A percentile compares a stretch with the other conserved stretches of the same genome.
Conservation (phyloP, 805 yeast genomes). For the Pichia phayaonensis region DNA sequence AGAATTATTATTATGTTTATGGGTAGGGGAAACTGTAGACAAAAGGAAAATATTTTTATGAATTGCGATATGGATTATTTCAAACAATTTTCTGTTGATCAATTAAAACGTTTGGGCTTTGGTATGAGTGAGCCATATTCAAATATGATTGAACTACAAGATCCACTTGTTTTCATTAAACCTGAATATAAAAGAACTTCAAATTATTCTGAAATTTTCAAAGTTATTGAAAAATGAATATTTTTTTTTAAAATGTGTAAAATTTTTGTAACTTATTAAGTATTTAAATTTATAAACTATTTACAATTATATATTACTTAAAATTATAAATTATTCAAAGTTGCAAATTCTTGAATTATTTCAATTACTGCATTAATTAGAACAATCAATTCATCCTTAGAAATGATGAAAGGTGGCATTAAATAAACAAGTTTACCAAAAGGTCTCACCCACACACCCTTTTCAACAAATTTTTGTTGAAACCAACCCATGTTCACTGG, state of each 20-base stretch:
- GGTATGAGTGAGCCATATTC: slow-evolving; percentile 16
- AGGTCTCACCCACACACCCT: slow-evolving; percentile 11
- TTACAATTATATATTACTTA: too few relatives aligned
- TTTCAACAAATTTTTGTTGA: slow-evolving; percentile 7
- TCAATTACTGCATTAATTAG: slow-evolving; percentile 1
- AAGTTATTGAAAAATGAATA: neutral
- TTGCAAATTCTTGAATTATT: neutral
- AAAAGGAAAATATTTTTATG: slow-evolving; percentile 26
- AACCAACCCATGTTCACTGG: slow-evolving; percentile 8
- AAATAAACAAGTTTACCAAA: slow-evolving; percentile 10
- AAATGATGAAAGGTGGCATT: slow-evolving; percentile 8
- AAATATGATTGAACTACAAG: slow-evolving; percentile 15
- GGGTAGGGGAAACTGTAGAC: slow-evolving; percentile 24
- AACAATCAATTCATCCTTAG: neutral
- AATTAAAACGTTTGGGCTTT: slow-evolving; percentile 17
- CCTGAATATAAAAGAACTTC: slow-evolving; percentile 7
- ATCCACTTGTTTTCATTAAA: slow-evolving; percentile 12
- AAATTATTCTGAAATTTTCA: slow-evolving; percentile 6
- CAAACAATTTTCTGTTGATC: slow-evolving; percentile 13
- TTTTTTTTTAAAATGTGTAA: neutral
- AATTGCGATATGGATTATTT: slow-evolving; percentile 22
- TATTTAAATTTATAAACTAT: too few relatives aligned
- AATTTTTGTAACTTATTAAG: neutral
- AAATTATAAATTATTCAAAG: neutral
- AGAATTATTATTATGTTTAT: slow-evolving; percentile 23